Evolutionary conservation across 768 basidiomycete genomes (phyloP).

Genomic region (Collybia sordida): DNA sequence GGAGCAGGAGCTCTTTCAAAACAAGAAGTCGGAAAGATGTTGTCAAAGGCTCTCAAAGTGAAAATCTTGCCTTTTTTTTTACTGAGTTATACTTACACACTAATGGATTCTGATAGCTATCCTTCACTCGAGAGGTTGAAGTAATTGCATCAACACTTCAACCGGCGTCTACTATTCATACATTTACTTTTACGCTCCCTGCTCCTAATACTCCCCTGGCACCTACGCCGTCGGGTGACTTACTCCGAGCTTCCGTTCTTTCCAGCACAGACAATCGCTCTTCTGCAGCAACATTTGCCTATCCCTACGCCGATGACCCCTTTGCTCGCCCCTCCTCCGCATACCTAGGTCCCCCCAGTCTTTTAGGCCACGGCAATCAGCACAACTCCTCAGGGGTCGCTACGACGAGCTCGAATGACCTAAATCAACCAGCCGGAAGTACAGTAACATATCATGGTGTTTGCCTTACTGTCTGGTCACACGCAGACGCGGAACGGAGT

Average conservation of each 20-base stretch:
- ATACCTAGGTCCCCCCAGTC: slow-evolving; percentile 75
- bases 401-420: slow-evolving; percentile 29
- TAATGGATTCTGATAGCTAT: slow-evolving; percentile 52
- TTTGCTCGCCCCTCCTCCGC: slow-evolving; percentile 79
- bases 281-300: slow-evolving; percentile 70
- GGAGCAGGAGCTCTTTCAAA: slow-evolving; percentile 81
- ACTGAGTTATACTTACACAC: neutral
- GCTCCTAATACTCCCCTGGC: slow-evolving; percentile 75
- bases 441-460: slow-evolving; percentile 85
- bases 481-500: slow-evolving; percentile 87
- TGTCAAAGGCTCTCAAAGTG: slow-evolving; percentile 89
- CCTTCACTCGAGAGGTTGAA: slow-evolving; percentile 90
- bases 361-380: slow-evolving; percentile 49
- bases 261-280: slow-evolving; percentile 60
- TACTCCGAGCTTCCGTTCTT: slow-evolving; percentile 74
- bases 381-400: slow-evolving; percentile 28
- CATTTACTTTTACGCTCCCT: slow-evolving; percentile 86
- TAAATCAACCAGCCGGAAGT: slow-evolving; percentile 33
- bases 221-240: slow-evolving; percentile 68
- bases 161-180: slow-evolving; percentile 90
- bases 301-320: slow-evolving; percentile 75
- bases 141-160: slow-evolving; percentile 94
- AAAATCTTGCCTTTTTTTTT: slow-evolving; percentile 12
- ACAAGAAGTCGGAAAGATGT: slow-evolving; percentile 87
- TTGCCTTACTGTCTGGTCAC: slow-evolving; percentile 93